phyloP scores from a whole-genome alignment of 148 eudicot genomes.

The Hydrangea macrophylla region DNA sequence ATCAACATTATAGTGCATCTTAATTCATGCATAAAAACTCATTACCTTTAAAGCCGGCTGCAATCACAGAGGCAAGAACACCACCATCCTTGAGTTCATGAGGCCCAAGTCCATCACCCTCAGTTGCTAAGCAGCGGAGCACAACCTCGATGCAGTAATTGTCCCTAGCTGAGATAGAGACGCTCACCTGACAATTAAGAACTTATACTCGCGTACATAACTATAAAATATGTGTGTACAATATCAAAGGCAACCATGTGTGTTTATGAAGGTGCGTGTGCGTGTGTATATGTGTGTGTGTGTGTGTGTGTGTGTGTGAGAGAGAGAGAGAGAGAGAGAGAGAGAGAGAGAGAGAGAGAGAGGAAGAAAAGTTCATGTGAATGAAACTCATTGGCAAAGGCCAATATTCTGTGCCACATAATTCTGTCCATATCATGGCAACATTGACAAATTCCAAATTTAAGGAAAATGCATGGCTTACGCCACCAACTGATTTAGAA shows the following conservation, averaged over 20 bases:
- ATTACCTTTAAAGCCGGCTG: constrained; percentile 88
- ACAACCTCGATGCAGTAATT: constrained; percentile 63
- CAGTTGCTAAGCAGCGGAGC: constrained; percentile 73
- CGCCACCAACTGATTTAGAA: not conserved
- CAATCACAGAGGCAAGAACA: constrained; percentile 75
- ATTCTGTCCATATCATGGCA: not conserved
- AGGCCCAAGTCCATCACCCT: constrained; percentile 82
- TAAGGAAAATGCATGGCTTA: not conserved
- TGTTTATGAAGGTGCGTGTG: not conserved
- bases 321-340: not conserved
- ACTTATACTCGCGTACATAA: no score
- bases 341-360: not conserved
- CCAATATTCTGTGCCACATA: not conserved
- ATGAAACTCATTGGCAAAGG: not conserved
- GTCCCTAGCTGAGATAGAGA: constrained; percentile 51
- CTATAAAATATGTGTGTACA: not conserved
- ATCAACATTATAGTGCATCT: no score
- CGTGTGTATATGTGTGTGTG: not conserved
- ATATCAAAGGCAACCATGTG: not conserved
- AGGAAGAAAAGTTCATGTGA: not conserved
- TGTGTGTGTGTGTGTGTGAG: not conserved
- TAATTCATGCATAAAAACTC: no score
- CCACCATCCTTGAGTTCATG: constrained; percentile 86
- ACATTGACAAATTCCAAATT: constrained; percentile 3
- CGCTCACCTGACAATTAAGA: constrained; percentile 54